Percentiles rank a stretch among this genome's conserved stretches.
These are phyloP conservation scores for Fusarium keratoplasticum DNA, from an alignment of 2,329 filamentous ascomycete genomes.

Conservation along the genomic window DNA sequence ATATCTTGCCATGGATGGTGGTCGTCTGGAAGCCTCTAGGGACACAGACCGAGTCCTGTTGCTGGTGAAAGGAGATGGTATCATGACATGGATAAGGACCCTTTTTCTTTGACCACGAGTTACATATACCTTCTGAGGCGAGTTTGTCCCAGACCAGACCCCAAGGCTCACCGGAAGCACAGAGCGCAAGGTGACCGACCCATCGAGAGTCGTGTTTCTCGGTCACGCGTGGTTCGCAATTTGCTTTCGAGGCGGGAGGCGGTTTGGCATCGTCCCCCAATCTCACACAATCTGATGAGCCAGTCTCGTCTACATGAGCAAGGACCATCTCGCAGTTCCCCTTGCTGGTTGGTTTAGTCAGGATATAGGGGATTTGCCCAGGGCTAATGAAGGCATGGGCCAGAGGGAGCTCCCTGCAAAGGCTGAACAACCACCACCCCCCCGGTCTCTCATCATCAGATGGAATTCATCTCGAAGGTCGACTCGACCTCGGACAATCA, in stretches of 20 bases:
- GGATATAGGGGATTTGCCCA: conserved; percentile 4
- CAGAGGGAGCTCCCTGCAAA: conserved; percentile 17
- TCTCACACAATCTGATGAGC: conserved; percentile 18
- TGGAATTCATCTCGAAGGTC: conserved; percentile 14
- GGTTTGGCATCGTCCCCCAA: conserved; percentile 12
- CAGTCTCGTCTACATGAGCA: neutral
- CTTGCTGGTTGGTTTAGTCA: conserved; percentile 1
- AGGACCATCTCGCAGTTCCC: conserved; percentile 3
- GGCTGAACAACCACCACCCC: neutral
- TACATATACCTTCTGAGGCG: neutral
- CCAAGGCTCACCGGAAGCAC: conserved; percentile 20
- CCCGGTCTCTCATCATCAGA: conserved; percentile 19
- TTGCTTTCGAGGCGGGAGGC: conserved; percentile 26
- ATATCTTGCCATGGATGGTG: neutral
- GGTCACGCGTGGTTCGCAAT: conserved; percentile 40
- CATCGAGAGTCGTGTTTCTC: conserved; percentile 1
- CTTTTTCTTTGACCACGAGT: neutral
- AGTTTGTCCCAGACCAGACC: neutral
- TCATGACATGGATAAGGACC: conserved; percentile 2
- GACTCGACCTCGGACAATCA: conserved; percentile 14
- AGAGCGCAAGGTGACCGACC: conserved; percentile 17
- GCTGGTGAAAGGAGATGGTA: neutral
- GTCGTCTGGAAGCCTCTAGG: neutral
- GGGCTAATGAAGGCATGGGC: conserved; percentile 3
- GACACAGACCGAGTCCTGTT: neutral